A percentile compares a stretch with the other conserved stretches of the same genome.
Conservation (phyloP, 2,329 filamentous ascomycete genomes). For the Tolypocladium ovalisporum region DNA sequence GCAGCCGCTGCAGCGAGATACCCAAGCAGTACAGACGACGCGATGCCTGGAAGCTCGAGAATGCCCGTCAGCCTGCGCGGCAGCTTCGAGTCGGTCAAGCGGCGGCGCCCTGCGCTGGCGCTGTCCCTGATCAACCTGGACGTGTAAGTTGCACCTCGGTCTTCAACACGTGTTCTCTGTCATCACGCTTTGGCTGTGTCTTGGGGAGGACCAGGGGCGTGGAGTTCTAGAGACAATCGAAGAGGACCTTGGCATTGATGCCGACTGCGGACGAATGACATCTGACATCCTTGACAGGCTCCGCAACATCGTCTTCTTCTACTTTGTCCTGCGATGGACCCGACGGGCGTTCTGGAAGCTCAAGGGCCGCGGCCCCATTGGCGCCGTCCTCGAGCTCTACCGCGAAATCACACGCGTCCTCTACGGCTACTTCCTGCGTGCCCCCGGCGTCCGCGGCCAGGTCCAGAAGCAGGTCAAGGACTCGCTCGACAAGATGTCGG, state of each 20-base stretch:
- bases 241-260: background rate
- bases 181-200: background rate
- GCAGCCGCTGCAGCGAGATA: background rate
- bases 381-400: constrained; percentile 67
- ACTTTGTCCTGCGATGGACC: constrained; percentile 77
- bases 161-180: background rate
- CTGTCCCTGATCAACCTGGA: constrained; percentile 55
- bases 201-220: no score
- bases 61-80: constrained; percentile 63
- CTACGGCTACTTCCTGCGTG: constrained; percentile 76
- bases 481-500: constrained; percentile 68
- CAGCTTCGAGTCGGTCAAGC: constrained; percentile 51
- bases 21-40: constrained; percentile 5
- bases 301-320: constrained; percentile 77
- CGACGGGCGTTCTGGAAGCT: constrained; percentile 75
- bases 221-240: background rate
- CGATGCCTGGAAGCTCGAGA: constrained; percentile 56
- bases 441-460: constrained; percentile 76
- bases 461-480: constrained; percentile 78
- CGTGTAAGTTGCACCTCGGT: constrained; percentile 39
- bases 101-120: constrained; percentile 42
- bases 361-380: constrained; percentile 77
- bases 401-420: constrained; percentile 56
- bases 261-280: background rate
- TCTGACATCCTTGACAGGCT: constrained; percentile 31